phyloP scores from a whole-genome alignment of 768 basidiomycete genomes.

The Arthromyces matolae region DNA sequence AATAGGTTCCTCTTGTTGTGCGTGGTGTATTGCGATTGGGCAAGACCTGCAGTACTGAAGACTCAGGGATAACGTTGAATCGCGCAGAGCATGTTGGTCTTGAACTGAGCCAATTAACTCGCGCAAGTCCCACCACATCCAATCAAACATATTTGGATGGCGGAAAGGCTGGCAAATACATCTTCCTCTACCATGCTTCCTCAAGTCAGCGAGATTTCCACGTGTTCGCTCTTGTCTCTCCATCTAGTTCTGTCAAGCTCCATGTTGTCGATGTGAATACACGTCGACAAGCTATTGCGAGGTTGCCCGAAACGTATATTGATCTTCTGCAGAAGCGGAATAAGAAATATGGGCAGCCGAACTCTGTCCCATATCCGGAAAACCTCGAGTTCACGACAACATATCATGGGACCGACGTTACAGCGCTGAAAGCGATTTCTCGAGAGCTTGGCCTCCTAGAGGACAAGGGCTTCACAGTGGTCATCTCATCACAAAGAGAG shows the following conservation, averaged over 20 bases:
- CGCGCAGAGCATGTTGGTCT: slow-evolving; percentile 80
- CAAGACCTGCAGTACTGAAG: slow-evolving; percentile 70
- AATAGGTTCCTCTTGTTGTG: slow-evolving; percentile 75
- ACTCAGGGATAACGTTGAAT: slow-evolving; percentile 69
- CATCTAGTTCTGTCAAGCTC: slow-evolving; percentile 63
- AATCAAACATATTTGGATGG: slow-evolving; percentile 70
- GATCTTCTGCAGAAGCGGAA: slow-evolving; percentile 56
- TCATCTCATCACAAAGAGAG: slow-evolving; percentile 85
- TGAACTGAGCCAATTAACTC: slow-evolving; percentile 78
- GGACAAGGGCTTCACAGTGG: slow-evolving; percentile 67
- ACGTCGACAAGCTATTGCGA: slow-evolving; percentile 77
- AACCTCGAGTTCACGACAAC: slow-evolving; percentile 58
- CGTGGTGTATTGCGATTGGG: slow-evolving; percentile 84
- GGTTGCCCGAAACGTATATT: slow-evolving; percentile 69
- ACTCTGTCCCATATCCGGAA: slow-evolving; percentile 62
- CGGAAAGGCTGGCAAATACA: slow-evolving; percentile 67
- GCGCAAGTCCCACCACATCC: slow-evolving; percentile 51
- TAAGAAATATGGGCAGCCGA: slow-evolving; percentile 34
- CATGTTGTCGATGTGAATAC: slow-evolving; percentile 90
- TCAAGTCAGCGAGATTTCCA: slow-evolving; percentile 74
- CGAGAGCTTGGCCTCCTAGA: slow-evolving; percentile 79
- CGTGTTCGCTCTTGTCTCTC: slow-evolving; percentile 84
- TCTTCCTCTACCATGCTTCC: slow-evolving; percentile 86
- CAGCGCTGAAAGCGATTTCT: slow-evolving; percentile 83
- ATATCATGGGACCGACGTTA: slow-evolving; percentile 75